Base-by-base conservation (phyloP, 257 asterid genomes). In the Ilex asprella region DNA sequence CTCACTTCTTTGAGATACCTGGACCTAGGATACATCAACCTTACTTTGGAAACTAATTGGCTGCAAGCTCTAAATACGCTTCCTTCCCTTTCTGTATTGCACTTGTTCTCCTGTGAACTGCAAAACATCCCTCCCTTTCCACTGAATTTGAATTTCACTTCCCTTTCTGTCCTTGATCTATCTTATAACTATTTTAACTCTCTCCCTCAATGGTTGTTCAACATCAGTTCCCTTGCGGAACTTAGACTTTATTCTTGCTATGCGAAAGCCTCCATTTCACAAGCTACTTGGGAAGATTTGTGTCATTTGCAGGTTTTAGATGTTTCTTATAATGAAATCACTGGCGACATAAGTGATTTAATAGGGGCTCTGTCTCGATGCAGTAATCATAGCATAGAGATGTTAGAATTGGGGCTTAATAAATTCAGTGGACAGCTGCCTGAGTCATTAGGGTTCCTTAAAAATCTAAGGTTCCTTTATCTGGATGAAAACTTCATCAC, bases 201-300 rank as follows among this genome's bases (percentile, higher is more conserved):
- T 7, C 41, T 70, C 2, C 77, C 73, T n/a, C 12, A 29, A 2
- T 64, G 75, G 83, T 46, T 74, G 55, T 47, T 50, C 11, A 67
- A 66, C 15, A 56, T 72, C 8, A 32, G 61, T 53, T 61, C 30
- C 53, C 69, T 71, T 71, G 62, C 56, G 30, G 57, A 53, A 7
- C 29, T 53, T 35, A 56, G 16, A 35, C 56, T 67, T 61, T 59
- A 53, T 55, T 44, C 70, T 53, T 21, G 57, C 5, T 53, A 8
- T 15, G 0, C 5, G 10, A 53, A 53, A 4, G 1, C 30, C 30
- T 5, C 3, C 11, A 14, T 53, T 53, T 53, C 57, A 27, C 0
- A 53, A 7, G 11, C 15, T 21, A 1, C 5, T 50, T 57, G 30
- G 35, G 64, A 7, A 10, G 44, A 15, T 15, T 10, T 14, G 4